Evolutionary conservation across 345 rosid genomes (phyloP), one percentile per base, ranked within the genome.

Genomic region (Camelina sativa): DNA sequence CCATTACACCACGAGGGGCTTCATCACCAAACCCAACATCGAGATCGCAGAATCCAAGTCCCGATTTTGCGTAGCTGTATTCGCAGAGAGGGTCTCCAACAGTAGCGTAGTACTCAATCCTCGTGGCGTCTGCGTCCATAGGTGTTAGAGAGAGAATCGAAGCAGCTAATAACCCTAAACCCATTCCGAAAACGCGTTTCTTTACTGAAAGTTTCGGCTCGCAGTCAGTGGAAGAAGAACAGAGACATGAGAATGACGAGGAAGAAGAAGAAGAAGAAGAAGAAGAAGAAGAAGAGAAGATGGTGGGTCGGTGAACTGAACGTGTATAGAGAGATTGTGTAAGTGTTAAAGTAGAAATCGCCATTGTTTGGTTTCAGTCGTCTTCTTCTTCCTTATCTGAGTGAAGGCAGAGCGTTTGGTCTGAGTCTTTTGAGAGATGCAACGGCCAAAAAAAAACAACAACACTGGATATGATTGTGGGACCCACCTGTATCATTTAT

Each of bases 11-110:
- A 70, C 85, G 86, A 0, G 97, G 97, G n/a, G 86, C 97, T 76
- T 82, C 84, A 41, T 44, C 82, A 22, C 97, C 96, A 35, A 82
- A 53, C 15, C 98, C 98, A 9, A 79, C 82, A 40, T 71, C 47
- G 54, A 94, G 62, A 71, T 94, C 98, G 61, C 98, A 94, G 75
- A 69, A 94, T 2, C 98, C 98, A 48, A 94, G 94, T 25, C 97
- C 98, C 0, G 98, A 88, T 44, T 75, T 83, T 13, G 77, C 93
- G 52, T 77, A 89, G 71, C 76, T 88, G 79, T 85, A 74, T 65
- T 91, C 95, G 43, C 95, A 94, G 8, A 76, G 75, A 64, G 98
- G 98, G 61, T 91, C 98, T 44, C 85, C 93, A 0, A 83, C 87
- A 1, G 98, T 94, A 11, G 96, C 98, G 76, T 84, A 94, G 71